Conservation (phyloP, 2,329 filamentous ascomycete species). For the Colletotrichum truncatum region DNA sequence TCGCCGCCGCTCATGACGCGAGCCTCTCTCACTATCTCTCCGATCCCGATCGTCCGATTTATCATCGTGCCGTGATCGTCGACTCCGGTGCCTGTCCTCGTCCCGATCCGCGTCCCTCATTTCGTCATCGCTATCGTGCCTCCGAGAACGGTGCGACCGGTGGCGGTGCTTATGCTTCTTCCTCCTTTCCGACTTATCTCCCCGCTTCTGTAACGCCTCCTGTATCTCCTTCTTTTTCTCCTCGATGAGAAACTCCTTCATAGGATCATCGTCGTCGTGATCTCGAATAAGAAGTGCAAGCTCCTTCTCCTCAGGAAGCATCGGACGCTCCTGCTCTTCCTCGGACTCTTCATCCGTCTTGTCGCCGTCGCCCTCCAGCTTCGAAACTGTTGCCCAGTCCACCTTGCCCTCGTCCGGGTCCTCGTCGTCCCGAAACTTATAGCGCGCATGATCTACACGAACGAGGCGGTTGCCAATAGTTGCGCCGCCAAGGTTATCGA, state of each 20-base stretch:
- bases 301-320: conserved; percentile 85
- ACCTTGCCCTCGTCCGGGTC: conserved; percentile 68
- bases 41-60: conserved; percentile 39
- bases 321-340: conserved; percentile 60
- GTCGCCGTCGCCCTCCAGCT: conserved; percentile 58
- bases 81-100: conserved; percentile 37
- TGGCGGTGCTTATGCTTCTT: conserved; percentile 58
- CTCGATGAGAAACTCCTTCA: conserved; percentile 90
- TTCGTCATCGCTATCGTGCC: conserved; percentile 38
- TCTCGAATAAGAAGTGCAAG: conserved; percentile 78
- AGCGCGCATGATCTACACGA: conserved; percentile 91
- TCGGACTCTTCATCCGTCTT: conserved; percentile 56
- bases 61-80: conserved; percentile 49
- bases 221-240: conserved; percentile 92
- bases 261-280: conserved; percentile 95
- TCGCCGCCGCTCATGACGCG: conserved; percentile 37
- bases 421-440: conserved; percentile 87
- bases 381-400: conserved; percentile 68
- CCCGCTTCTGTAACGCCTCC: conserved; percentile 67
- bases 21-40: conserved; percentile 34
- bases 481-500: conserved; percentile 93
- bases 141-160: conserved; percentile 52
- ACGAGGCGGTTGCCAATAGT: conserved; percentile 82
- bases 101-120: conserved; percentile 39
- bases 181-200: conserved; percentile 59